A percentile compares a stretch with the other conserved stretches of the same genome.
Evolutionary conservation across 2,329 filamentous ascomycete species (phyloP).

Genomic region (Penicillium sp.): DNA sequence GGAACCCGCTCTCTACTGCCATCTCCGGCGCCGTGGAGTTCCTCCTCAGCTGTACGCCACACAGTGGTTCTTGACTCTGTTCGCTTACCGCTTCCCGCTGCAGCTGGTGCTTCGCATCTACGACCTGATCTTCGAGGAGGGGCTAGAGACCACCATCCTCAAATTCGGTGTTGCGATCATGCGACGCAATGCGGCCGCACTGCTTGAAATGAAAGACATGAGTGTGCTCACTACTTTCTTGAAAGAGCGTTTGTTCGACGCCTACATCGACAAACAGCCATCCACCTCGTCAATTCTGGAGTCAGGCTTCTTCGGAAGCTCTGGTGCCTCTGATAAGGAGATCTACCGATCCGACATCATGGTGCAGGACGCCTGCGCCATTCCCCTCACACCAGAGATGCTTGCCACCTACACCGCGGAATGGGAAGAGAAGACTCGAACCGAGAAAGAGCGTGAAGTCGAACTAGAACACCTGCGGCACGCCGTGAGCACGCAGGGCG

Average conservation of each 20-base stretch:
- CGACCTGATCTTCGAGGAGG: constrained; percentile 90
- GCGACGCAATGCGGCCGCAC: constrained; percentile 80
- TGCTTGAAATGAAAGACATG: constrained; percentile 90
- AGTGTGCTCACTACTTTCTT: constrained; percentile 80
- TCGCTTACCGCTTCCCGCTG: constrained; percentile 93
- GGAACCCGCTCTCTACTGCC: constrained; percentile 91
- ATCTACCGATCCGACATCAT: constrained; percentile 92
- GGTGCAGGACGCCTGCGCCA: constrained; percentile 84
- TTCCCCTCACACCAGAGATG: constrained; percentile 79
- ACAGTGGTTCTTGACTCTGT: constrained; percentile 98
- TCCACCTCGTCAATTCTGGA: constrained; percentile 91
- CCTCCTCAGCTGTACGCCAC: constrained; percentile 92
- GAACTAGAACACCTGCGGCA: constrained; percentile 73
- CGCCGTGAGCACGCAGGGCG: constrained; percentile 64
- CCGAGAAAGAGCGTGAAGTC: constrained; percentile 75
- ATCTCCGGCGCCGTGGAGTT: constrained; percentile 82
- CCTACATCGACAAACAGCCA: constrained; percentile 92
- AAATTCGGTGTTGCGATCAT: constrained; percentile 95
- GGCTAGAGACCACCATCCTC: constrained; percentile 80
- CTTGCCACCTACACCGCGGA: constrained; percentile 78
- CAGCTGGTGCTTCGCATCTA: constrained; percentile 96
- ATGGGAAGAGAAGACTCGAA: constrained; percentile 87
- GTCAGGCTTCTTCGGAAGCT: constrained; percentile 94
- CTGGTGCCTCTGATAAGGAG: constrained; percentile 85
- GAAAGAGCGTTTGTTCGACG: constrained; percentile 92